phyloP scores from a whole-genome alignment of 768 basidiomycete genomes.

The Tulasnella sp. region DNA sequence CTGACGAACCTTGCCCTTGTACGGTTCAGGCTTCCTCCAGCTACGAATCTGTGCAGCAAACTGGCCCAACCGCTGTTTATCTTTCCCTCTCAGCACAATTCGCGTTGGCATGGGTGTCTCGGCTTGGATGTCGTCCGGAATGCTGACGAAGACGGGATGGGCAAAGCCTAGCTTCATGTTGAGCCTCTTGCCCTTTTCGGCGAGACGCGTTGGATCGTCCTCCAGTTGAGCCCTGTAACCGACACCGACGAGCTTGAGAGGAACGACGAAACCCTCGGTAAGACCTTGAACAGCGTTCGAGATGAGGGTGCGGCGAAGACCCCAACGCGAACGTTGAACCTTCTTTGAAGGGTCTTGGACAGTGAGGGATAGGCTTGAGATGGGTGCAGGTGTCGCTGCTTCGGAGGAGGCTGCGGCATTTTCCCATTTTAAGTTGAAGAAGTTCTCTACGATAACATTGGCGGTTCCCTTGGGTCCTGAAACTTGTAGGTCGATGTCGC shows the following conservation, averaged over 20 bases:
- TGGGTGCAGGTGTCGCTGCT: conserved; percentile 30
- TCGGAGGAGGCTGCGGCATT: neutral
- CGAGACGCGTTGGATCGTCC: conserved; percentile 51
- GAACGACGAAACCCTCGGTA: conserved; percentile 73
- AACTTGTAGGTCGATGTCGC: conserved; percentile 36
- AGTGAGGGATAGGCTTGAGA: conserved; percentile 26
- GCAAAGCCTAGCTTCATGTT: conserved; percentile 92
- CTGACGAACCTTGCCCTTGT: conserved; percentile 84
- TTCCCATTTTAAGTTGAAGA: conserved; percentile 7
- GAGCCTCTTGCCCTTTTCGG: conserved; percentile 52
- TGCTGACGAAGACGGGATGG: conserved; percentile 70
- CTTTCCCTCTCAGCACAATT: conserved; percentile 68
- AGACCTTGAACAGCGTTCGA: conserved; percentile 84
- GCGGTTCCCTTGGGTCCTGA: conserved; percentile 45
- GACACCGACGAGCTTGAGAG: conserved; percentile 85
- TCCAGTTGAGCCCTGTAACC: conserved; percentile 87
- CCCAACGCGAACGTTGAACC: conserved; percentile 85
- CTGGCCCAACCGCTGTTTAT: conserved; percentile 79
- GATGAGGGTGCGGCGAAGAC: conserved; percentile 84
- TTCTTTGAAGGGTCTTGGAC: conserved; percentile 55
- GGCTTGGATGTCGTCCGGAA: conserved; percentile 71
- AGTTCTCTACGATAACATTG: conserved; percentile 24
- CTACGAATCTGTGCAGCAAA: conserved; percentile 79
- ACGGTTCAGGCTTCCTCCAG: conserved; percentile 87
- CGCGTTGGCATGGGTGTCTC: conserved; percentile 75